These are phyloP conservation scores for Hortiboletus flavorubellus DNA, from an alignment of 768 basidiomycete genomes.

Conservation along the genomic window DNA sequence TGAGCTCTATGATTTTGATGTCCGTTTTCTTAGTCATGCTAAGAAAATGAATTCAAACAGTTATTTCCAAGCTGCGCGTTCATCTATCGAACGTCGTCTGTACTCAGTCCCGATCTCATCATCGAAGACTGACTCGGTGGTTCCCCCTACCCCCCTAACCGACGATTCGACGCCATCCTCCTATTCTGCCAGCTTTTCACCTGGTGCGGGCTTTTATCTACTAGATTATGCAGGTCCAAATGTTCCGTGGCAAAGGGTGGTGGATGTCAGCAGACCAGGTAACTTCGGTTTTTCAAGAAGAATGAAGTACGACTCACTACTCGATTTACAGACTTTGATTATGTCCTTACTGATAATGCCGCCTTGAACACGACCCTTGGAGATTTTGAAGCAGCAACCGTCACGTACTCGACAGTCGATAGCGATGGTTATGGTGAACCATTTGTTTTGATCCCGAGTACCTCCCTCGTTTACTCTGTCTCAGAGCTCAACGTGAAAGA, in stretches of 20 bases:
- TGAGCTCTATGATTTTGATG: slow-evolving; percentile 43
- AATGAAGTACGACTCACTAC: background rate
- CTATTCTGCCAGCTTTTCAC: slow-evolving; percentile 75
- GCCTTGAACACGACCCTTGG: slow-evolving; percentile 58
- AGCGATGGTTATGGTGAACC: slow-evolving; percentile 75
- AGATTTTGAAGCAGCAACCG: slow-evolving; percentile 68
- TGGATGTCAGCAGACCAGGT: slow-evolving; percentile 51
- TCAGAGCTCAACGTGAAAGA: slow-evolving; percentile 88
- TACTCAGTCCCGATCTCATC: slow-evolving; percentile 76
- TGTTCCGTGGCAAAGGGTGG: slow-evolving; percentile 83
- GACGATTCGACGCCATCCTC: slow-evolving; percentile 50
- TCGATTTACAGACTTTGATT: slow-evolving; percentile 49
- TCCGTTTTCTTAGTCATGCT: slow-evolving; percentile 24
- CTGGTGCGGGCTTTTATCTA: slow-evolving; percentile 80
- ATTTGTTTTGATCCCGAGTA: slow-evolving; percentile 14
- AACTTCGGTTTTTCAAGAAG: slow-evolving; percentile 15
- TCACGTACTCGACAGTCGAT: slow-evolving; percentile 66
- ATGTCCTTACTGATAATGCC: slow-evolving; percentile 70
- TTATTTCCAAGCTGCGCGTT: slow-evolving; percentile 85
- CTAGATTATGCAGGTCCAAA: slow-evolving; percentile 77
- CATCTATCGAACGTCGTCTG: slow-evolving; percentile 80
- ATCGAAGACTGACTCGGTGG: slow-evolving; percentile 29
- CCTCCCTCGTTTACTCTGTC: slow-evolving; percentile 18
- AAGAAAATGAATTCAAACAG: slow-evolving; percentile 39
- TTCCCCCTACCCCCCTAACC: slow-evolving; percentile 48